Conservation (phyloP, 345 rosid species). For the Aquilaria yunnanensis region DNA sequence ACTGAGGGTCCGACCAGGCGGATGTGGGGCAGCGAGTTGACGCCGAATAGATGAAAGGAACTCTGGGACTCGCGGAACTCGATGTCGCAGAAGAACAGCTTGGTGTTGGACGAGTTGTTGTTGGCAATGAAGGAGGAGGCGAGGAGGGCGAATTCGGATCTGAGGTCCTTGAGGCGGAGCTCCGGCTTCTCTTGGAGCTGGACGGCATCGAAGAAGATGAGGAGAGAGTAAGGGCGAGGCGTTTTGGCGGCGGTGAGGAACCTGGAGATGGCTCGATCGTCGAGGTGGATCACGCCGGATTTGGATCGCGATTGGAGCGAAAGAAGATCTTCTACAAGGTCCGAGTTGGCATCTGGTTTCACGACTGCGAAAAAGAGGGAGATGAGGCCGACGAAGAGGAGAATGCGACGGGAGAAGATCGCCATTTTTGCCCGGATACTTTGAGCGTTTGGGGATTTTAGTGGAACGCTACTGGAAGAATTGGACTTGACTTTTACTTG, state of each 20-base stretch:
- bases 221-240: slow-evolving; percentile 68
- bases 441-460: neutral
- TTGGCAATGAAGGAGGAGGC: slow-evolving; percentile 59
- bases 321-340: slow-evolving; percentile 53
- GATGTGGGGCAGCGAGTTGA: slow-evolving; percentile 86
- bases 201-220: slow-evolving; percentile 86
- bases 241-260: slow-evolving; percentile 46
- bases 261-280: slow-evolving; percentile 70
- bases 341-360: slow-evolving; percentile 28
- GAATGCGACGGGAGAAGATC: slow-evolving; percentile 20
- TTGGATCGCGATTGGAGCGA: slow-evolving; percentile 55
- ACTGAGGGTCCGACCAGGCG: slow-evolving; percentile 59
- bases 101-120: slow-evolving; percentile 33
- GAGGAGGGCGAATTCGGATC: slow-evolving; percentile 56
- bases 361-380: slow-evolving; percentile 5
- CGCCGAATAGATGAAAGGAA: slow-evolving; percentile 66
- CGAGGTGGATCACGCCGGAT: slow-evolving; percentile 69
- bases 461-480: no score
- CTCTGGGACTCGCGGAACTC: slow-evolving; percentile 69
- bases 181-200: slow-evolving; percentile 58
- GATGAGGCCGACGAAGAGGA: slow-evolving; percentile 19
- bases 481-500: no score
- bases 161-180: slow-evolving; percentile 61
- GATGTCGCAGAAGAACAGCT: slow-evolving; percentile 80
- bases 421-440: slow-evolving; percentile 24